A percentile compares a stretch with the other conserved stretches of the same genome.
Conservation (phyloP, 78 protist species). For the Creolimax fragrantissima region DNA sequence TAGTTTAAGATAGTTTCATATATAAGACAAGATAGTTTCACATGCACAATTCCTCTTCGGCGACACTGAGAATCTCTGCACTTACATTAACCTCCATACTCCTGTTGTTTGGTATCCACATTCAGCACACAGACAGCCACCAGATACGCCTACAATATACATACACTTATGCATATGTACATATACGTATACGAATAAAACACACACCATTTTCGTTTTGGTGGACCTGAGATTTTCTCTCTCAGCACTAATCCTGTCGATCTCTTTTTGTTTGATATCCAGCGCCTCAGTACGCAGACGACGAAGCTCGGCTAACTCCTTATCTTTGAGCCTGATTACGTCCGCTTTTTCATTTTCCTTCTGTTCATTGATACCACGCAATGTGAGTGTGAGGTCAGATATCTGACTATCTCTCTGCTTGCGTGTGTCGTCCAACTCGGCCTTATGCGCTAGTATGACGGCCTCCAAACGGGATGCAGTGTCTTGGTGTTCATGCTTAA, state of each 20-base stretch:
- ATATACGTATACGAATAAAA: background rate
- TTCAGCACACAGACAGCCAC: too few relatives aligned
- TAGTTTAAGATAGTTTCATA: too few relatives aligned
- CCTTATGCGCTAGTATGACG: background rate
- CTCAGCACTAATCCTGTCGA: background rate
- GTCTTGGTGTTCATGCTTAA: background rate
- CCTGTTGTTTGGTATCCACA: too few relatives aligned
- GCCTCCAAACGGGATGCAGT: background rate
- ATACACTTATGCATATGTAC: background rate
- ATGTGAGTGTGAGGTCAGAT: background rate
- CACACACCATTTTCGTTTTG: background rate
- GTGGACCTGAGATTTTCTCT: background rate
- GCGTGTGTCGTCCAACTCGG: background rate
- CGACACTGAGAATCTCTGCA: too few relatives aligned
- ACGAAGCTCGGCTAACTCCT: background rate
- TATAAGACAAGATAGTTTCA: too few relatives aligned
- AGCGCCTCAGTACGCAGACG: background rate
- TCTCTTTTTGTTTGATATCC: background rate
- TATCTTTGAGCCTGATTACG: background rate
- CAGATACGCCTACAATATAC: too few relatives aligned
- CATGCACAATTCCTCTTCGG: too few relatives aligned
- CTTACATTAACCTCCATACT: too few relatives aligned
- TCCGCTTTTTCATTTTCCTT: background rate
- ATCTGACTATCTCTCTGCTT: background rate
- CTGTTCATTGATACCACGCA: background rate